Evolutionary conservation across 2,329 filamentous ascomycete species (phyloP).

Genomic region (Torrubiella hemipterigena): DNA sequence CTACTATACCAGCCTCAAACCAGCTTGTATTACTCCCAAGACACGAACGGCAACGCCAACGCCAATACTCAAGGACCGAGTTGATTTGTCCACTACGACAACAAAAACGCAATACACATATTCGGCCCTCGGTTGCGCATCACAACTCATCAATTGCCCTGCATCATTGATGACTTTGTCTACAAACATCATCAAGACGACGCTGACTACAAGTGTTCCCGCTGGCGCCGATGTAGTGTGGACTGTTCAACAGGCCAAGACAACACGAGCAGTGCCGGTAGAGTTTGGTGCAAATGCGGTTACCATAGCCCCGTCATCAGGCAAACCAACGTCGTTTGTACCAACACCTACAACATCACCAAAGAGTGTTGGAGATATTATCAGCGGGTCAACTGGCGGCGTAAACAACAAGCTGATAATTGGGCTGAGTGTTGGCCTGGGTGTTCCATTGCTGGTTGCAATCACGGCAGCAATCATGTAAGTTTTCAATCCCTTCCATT

Average conservation of each 20-base stretch:
- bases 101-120: slow-evolving; percentile 27
- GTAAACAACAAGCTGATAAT: slow-evolving; percentile 33
- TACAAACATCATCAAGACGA: slow-evolving; percentile 23
- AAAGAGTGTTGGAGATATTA: slow-evolving; percentile 5
- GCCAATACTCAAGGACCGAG: slow-evolving; percentile 9
- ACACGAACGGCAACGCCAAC: slow-evolving; percentile 6
- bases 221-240: slow-evolving; percentile 25
- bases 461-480: slow-evolving; percentile 18
- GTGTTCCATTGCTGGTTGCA: slow-evolving; percentile 24
- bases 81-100: slow-evolving; percentile 24
- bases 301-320: slow-evolving; percentile 23
- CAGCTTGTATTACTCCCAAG: slow-evolving; percentile 22
- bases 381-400: slow-evolving; percentile 16
- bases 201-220: slow-evolving; percentile 25
- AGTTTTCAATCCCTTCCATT: slow-evolving; percentile 9
- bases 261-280: slow-evolving; percentile 19
- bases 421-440: slow-evolving; percentile 34
- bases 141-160: slow-evolving; percentile 35
- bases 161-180: slow-evolving; percentile 33
- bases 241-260: slow-evolving; percentile 18
- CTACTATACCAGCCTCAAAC: slow-evolving; percentile 37
- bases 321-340: slow-evolving; percentile 30
- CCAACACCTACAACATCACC: slow-evolving; percentile 15
- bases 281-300: slow-evolving; percentile 29
- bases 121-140: slow-evolving; percentile 30